Evolutionary conservation across 805 yeast genomes (phyloP).

Genomic region (Sungouiella thailandica): DNA sequence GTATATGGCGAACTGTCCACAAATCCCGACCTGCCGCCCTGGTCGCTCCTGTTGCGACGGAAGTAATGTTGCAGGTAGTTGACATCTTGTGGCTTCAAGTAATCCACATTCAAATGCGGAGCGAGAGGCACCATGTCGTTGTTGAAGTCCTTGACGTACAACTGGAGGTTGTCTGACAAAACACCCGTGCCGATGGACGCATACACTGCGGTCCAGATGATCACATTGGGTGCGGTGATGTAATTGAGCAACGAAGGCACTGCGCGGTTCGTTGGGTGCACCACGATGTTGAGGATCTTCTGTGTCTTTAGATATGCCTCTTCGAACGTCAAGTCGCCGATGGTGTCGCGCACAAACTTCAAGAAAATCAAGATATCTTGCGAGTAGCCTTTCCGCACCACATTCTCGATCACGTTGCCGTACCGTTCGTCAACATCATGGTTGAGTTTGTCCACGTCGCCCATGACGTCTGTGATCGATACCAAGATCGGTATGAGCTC

Average conservation of each 20-base stretch:
- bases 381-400: constrained; percentile 75
- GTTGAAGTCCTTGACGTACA: constrained; percentile 57
- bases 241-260: constrained; percentile 77
- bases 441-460: constrained; percentile 42
- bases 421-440: constrained; percentile 55
- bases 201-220: constrained; percentile 76
- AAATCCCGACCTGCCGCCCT: constrained; percentile 10
- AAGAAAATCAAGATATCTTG: constrained; percentile 79
- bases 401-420: constrained; percentile 70
- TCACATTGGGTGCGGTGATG: constrained; percentile 88
- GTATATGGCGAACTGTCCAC: constrained; percentile 63
- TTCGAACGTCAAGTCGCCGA: constrained; percentile 87
- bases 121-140: constrained; percentile 51
- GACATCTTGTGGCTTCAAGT: constrained; percentile 41
- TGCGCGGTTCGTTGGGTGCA: constrained; percentile 70
- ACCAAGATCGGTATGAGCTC: constrained; percentile 51
- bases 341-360: constrained; percentile 66
- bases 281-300: constrained; percentile 74
- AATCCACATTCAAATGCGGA: constrained; percentile 40
- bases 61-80: constrained; percentile 43
- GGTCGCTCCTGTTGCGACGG: constrained; percentile 12
- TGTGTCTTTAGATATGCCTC: constrained; percentile 83
- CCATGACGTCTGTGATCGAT: constrained; percentile 36
- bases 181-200: constrained; percentile 80
- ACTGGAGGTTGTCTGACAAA: constrained; percentile 48